Conservation (phyloP, 2,329 filamentous ascomycete species). For the Sarocladium oryzae region DNA sequence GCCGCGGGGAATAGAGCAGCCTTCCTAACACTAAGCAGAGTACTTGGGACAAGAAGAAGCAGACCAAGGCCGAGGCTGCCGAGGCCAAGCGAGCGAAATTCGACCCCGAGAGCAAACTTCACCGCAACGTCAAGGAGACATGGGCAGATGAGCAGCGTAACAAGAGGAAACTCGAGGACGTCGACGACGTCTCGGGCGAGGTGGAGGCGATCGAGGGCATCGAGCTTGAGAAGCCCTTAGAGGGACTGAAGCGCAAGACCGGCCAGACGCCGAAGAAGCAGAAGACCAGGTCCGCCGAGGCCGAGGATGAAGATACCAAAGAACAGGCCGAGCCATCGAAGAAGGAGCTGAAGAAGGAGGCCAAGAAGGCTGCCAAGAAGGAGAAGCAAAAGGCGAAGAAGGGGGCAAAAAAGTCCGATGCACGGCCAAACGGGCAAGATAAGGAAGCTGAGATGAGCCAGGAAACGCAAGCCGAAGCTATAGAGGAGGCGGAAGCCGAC, state of each 20-base stretch:
- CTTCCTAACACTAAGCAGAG: background rate
- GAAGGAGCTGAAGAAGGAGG: conserved; percentile 44
- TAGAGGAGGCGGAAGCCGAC: conserved; percentile 13
- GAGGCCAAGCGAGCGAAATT: conserved; percentile 83
- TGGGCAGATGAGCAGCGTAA: conserved; percentile 73
- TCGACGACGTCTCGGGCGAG: conserved; percentile 34
- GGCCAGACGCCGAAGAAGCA: conserved; percentile 41
- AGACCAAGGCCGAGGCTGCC: conserved; percentile 82
- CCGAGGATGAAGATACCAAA: conserved; percentile 30
- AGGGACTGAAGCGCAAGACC: conserved; percentile 51
- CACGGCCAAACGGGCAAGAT: conserved; percentile 15
- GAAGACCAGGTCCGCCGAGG: conserved; percentile 20
- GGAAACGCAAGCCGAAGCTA: conserved; percentile 7
- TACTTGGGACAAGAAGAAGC: conserved; percentile 82
- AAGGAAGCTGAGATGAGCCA: conserved; percentile 12
- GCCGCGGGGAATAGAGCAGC: background rate
- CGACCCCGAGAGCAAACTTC: conserved; percentile 76
- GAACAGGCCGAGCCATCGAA: conserved; percentile 44
- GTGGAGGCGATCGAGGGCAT: conserved; percentile 45
- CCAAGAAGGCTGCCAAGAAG: conserved; percentile 44
- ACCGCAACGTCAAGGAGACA: conserved; percentile 81
- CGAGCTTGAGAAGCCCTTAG: conserved; percentile 53
- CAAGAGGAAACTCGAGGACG: conserved; percentile 67
- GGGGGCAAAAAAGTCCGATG: conserved; percentile 26
- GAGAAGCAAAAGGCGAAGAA: conserved; percentile 35